Evolutionary conservation across 495 filamentous ascomycete species (phyloP), one percentile per base, ranked within the genome.

Genomic region (Aspergillus ostianus): DNA sequence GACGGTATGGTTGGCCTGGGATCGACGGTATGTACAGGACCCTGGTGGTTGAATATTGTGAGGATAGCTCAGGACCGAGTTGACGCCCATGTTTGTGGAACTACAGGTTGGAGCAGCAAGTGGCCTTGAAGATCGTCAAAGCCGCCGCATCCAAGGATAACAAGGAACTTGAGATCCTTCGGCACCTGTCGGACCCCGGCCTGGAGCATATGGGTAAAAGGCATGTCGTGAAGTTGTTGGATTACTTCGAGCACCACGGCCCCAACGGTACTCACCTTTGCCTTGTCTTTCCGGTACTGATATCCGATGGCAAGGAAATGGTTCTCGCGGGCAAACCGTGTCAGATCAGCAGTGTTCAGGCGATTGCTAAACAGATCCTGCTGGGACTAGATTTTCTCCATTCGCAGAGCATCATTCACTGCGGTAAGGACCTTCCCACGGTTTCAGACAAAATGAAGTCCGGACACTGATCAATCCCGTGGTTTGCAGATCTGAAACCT

Each of bases 1-100:
- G 17, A 85, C 82, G 17, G 80, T 79, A 7, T 84, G 80, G 79
- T 64, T 85, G 53, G 76, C 74, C 21, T 64, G 72, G 21, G 80
- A 84, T 68, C 27, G n/a, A 45, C 18, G 26, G 52, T 54, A 54
- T 44, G 44, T 12, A 6, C 18, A n/a, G 7, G 2, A 4, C n/a
- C 18, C 4, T n/a, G 2, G 29, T 54, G n/a, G 18, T n/a, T n/a
- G 3, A 9, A 52, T 15, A 52, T n/a, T 52, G 30, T 6, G 4
- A 15, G n/a, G 7, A 48, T 10, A 7, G n/a, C 1, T 8, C 6
- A 44, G 26, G 10, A 53, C 17, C 15, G 46, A 1, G 12, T 12
- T 7, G 12, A 23, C 51, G 26, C 21, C 27, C 49, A 7, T 49
- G 3, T 0, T 27, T 18, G 23, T 18, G 23, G n/a, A 7, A 23